These are phyloP conservation scores for Jackrogersella multiformis DNA, from an alignment of 495 filamentous ascomycete species.

Conservation along the genomic window DNA sequence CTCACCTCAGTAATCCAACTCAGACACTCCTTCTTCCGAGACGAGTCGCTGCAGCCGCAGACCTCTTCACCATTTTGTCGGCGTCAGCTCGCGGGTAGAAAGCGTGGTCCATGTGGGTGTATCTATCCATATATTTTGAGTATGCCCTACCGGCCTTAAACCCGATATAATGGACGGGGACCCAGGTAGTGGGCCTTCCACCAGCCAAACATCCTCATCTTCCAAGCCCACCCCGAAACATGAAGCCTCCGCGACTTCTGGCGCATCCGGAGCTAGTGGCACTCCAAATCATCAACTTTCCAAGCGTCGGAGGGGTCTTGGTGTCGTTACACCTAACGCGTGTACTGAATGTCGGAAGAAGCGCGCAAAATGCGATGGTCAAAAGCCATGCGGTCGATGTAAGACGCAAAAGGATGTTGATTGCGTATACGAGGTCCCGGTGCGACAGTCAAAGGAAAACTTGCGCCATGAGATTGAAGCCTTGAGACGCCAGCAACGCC, in stretches of 20 bases:
- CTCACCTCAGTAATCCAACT: background rate
- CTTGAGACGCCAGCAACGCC: constrained; percentile 57
- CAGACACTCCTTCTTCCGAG: constrained; percentile 7
- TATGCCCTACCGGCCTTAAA: constrained; percentile 31
- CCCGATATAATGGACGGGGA: constrained; percentile 44
- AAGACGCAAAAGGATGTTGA: constrained; percentile 57
- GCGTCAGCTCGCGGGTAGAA: background rate
- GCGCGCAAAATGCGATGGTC: constrained; percentile 66
- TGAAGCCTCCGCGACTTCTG: constrained; percentile 31
- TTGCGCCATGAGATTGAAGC: constrained; percentile 61
- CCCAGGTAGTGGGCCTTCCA: constrained; percentile 36
- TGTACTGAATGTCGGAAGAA: constrained; percentile 68
- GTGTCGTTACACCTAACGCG: constrained; percentile 64
- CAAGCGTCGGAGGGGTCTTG: constrained; percentile 59
- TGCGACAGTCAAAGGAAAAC: constrained; percentile 64
- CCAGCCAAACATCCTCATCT: constrained; percentile 39
- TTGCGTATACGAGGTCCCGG: constrained; percentile 63
- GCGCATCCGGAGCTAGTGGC: constrained; percentile 13
- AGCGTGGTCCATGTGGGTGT: constrained; percentile 12
- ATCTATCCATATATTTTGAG: constrained; percentile 12
- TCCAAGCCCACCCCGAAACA: constrained; percentile 42
- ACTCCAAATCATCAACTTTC: constrained; percentile 40
- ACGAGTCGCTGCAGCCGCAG: constrained; percentile 3
- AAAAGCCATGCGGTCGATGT: constrained; percentile 62
- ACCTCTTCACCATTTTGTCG: background rate